A percentile compares a stretch with the other conserved stretches of the same genome.
phyloP scores from a whole-genome alignment of 2,329 filamentous ascomycete species.

The Trichoderma citrinoviride region DNA sequence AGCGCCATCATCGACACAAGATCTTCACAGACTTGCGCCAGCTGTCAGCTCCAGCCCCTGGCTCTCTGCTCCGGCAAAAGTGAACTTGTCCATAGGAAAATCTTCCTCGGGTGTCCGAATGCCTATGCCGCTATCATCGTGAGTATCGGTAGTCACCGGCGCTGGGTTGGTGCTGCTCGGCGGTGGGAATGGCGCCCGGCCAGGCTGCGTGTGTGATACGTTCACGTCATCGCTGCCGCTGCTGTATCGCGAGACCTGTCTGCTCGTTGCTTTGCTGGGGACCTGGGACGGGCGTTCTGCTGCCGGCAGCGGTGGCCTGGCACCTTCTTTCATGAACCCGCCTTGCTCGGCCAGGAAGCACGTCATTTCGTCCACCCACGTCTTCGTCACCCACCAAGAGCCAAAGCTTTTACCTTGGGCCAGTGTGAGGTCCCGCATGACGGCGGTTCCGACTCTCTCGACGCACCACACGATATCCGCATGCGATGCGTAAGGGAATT shows the following conservation, averaged over 20 bases:
- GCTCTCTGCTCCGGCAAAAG: conserved; percentile 41
- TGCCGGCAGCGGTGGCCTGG: conserved; percentile 34
- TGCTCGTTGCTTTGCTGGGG: conserved; percentile 37
- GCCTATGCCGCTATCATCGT: conserved; percentile 74
- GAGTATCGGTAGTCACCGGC: conserved; percentile 40
- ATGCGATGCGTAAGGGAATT: conserved; percentile 71
- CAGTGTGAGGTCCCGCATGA: conserved; percentile 78
- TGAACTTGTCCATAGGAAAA: conserved; percentile 59
- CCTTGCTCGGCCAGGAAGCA: conserved; percentile 86
- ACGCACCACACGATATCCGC: conserved; percentile 74
- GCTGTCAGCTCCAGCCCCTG: conserved; percentile 34
- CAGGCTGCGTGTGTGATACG: conserved; percentile 47
- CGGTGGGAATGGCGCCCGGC: conserved; percentile 51
- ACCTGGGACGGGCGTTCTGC: conserved; percentile 36
- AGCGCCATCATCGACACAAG: too few species aligned
- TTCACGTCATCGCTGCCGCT: conserved; percentile 47
- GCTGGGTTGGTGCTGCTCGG: conserved; percentile 44
- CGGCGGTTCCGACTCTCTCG: conserved; percentile 70
- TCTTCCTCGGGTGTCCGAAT: conserved; percentile 67
- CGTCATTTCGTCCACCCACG: conserved; percentile 93
- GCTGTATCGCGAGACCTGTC: conserved; percentile 41
- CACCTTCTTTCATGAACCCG: conserved; percentile 71
- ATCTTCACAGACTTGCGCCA: conserved; percentile 13
- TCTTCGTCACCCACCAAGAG: conserved; percentile 94
- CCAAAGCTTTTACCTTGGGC: conserved; percentile 76